phyloP scores from a whole-genome alignment of 2,329 filamentous ascomycete species.

The Neocatenulostroma microsporum region DNA sequence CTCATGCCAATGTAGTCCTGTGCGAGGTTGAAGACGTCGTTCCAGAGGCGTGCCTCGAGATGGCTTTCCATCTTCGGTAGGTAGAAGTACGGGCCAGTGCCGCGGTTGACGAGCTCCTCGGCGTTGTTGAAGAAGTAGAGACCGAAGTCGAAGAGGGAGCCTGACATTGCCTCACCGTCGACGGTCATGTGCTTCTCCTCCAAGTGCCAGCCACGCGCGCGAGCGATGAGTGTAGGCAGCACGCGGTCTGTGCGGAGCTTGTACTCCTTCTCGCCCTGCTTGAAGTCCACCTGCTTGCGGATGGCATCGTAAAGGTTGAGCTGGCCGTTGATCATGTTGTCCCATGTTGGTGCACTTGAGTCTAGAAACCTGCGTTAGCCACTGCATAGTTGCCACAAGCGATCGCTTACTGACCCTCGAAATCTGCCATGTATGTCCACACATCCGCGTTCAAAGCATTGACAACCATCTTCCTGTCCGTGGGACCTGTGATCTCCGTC shows the following conservation, averaged over 20 bases:
- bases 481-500: constrained; percentile 95
- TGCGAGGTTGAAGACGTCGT: constrained; percentile 91
- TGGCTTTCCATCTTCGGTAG: constrained; percentile 95
- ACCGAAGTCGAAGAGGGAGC: constrained; percentile 90
- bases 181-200: constrained; percentile 98
- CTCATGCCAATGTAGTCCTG: constrained; percentile 89
- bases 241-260: constrained; percentile 87
- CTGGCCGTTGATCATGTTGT: constrained; percentile 98
- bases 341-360: constrained; percentile 93
- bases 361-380: too few relatives aligned
- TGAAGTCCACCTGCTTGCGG: constrained; percentile 90
- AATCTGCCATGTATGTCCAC: constrained; percentile 99
- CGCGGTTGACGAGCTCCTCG: constrained; percentile 72
- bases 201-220: constrained; percentile 93
- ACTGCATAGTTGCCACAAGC: not conserved
- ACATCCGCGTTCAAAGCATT: constrained; percentile 94
- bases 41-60: constrained; percentile 94
- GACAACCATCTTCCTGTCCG: constrained; percentile 97
- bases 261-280: constrained; percentile 90
- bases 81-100: constrained; percentile 92
- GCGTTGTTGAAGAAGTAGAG: constrained; percentile 99
- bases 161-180: constrained; percentile 90
- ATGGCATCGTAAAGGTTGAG: constrained; percentile 96
- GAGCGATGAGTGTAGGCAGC: constrained; percentile 84
- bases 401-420: constrained; percentile 64